Conservation (phyloP, 768 basidiomycete genomes). For the Phaeolepiota aurea region DNA sequence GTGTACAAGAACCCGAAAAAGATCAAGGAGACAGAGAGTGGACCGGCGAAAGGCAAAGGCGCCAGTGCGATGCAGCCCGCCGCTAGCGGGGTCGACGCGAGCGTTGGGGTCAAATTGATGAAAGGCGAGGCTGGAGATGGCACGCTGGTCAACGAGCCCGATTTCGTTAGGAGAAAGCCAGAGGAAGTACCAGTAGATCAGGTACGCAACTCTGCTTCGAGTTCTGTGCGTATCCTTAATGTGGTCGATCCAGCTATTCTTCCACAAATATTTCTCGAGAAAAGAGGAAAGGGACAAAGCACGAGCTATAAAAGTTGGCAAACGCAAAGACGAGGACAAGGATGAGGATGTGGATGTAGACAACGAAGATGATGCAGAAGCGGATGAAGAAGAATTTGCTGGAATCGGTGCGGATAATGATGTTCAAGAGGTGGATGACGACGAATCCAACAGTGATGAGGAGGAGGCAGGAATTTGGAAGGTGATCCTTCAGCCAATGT, state of each 20-base stretch:
- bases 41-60: slow-evolving; percentile 47
- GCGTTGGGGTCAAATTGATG: slow-evolving; percentile 56
- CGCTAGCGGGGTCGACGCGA: slow-evolving; percentile 46
- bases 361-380: slow-evolving; percentile 31
- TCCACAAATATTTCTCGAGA: slow-evolving; percentile 79
- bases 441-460: slow-evolving; percentile 27
- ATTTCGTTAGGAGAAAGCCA: slow-evolving; percentile 60
- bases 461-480: slow-evolving; percentile 74
- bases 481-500: too few species aligned
- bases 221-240: background rate
- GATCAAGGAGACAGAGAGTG: slow-evolving; percentile 21
- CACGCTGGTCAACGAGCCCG: slow-evolving; percentile 61
- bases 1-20: slow-evolving; percentile 96
- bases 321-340: slow-evolving; percentile 22
- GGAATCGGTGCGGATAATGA: slow-evolving; percentile 26
- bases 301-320: slow-evolving; percentile 29
- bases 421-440: slow-evolving; percentile 32
- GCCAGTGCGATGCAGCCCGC: slow-evolving; percentile 94
- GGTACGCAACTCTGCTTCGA: slow-evolving; percentile 28
- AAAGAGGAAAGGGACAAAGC: slow-evolving; percentile 52
- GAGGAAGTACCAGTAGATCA: slow-evolving; percentile 84
- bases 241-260: slow-evolving; percentile 56
- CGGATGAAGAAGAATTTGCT: slow-evolving; percentile 25
- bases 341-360: slow-evolving; percentile 30
- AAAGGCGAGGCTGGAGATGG: slow-evolving; percentile 45